Evolutionary conservation across 306 rosid species (phyloP).

Genomic region (Sphenostylis stenocarpa): DNA sequence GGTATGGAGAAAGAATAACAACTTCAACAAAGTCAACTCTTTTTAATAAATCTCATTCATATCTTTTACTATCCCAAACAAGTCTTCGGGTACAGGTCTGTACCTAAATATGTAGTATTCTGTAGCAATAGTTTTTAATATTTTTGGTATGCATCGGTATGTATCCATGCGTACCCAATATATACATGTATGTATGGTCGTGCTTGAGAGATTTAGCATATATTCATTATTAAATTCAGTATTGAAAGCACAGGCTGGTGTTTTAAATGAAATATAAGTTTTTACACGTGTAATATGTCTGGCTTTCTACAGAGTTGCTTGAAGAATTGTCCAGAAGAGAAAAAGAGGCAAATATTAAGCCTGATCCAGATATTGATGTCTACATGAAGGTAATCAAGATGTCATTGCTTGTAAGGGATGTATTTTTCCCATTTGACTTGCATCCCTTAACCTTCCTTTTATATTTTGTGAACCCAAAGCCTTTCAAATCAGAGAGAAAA

Average conservation of each 20-base stretch:
- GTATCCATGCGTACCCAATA: too few species aligned
- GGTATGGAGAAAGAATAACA: too few species aligned
- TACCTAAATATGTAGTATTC: too few species aligned
- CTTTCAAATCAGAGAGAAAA: neutral
- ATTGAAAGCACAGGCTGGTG: neutral
- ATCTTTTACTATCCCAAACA: too few species aligned
- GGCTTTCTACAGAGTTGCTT: slow-evolving; percentile 47
- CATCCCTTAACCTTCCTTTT: neutral
- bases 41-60: too few species aligned
- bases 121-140: too few species aligned
- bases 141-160: too few species aligned
- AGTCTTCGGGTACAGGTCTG: too few species aligned
- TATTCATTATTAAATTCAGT: neutral
- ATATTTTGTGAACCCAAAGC: neutral
- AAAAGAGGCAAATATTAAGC: slow-evolving; percentile 37
- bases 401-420: neutral
- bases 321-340: slow-evolving; percentile 69
- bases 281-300: neutral
- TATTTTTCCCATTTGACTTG: neutral
- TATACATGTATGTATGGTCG: too few species aligned
- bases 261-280: neutral
- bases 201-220: neutral
- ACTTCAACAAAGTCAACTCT: too few species aligned
- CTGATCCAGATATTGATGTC: slow-evolving; percentile 68
- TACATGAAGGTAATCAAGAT: slow-evolving; percentile 58